A percentile compares a stretch with the other conserved stretches of the same genome.
Conservation (phyloP, 2,329 filamentous ascomycete species). For the Penicillium polonicum region DNA sequence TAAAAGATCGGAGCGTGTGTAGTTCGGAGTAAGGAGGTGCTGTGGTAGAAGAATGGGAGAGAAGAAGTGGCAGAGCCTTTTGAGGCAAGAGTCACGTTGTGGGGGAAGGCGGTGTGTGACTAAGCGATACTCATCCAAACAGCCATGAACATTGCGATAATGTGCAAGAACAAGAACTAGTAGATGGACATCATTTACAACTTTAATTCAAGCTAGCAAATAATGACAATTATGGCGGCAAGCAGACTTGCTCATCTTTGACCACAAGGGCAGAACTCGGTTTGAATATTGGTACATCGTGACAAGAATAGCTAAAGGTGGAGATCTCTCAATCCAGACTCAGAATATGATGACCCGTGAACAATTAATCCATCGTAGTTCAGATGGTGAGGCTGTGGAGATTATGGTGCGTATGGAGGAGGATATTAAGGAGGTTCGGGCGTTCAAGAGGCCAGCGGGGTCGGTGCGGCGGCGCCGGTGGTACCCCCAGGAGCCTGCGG, state of each 20-base stretch:
- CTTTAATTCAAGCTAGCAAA: background rate
- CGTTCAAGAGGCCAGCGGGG: conserved; percentile 45
- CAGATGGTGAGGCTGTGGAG: background rate
- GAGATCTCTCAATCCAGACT: background rate
- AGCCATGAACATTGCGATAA: background rate
- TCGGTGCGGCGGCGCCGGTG: conserved; percentile 46
- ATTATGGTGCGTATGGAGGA: conserved; percentile 8
- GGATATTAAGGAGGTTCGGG: conserved; percentile 10
- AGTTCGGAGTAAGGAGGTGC: conserved; percentile 17
- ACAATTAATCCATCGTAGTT: background rate
- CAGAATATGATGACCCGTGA: background rate
- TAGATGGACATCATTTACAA: background rate
- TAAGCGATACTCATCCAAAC: conserved; percentile 21
- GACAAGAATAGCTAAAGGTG: background rate
- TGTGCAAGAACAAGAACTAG: background rate
- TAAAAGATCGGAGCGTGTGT: conserved; percentile 24
- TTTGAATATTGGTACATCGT: conserved; percentile 16
- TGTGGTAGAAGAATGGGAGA: conserved; percentile 32
- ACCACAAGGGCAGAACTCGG: conserved; percentile 8
- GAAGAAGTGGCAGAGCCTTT: conserved; percentile 37
- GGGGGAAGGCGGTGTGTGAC: conserved; percentile 39
- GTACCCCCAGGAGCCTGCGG: conserved; percentile 43
- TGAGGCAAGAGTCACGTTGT: conserved; percentile 33
- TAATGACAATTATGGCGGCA: background rate
- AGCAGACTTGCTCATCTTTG: background rate